Base-by-base conservation (phyloP, 768 basidiomycete genomes). In the Mycena albidolilacea region DNA sequence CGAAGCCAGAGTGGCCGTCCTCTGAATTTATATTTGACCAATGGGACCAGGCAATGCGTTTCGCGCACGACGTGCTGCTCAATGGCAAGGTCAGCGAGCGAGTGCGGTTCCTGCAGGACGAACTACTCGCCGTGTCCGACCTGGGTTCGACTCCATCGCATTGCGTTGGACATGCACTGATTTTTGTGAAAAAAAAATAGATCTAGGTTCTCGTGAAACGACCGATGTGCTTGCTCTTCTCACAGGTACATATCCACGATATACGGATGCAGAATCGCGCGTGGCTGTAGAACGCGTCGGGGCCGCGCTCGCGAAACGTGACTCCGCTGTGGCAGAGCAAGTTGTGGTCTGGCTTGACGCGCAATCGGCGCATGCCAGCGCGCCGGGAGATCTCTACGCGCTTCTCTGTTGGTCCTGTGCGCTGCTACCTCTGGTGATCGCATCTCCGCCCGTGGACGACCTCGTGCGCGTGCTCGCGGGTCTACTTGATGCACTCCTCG, bases 191-290 rank as follows among this genome's bases (percentile, higher is more conserved):
- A 69, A 54, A 61, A 15, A 55, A 38, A 44, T 41, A 76, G 75
- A 76, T 5, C 46, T 76, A 19, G 71, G 75, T 35, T 72, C 75
- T 62, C 68, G 75, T 23, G 54, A 76, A 70, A 70, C 65, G 21
- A 58, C 58, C 11, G 95, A 95, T 78, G 77, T 96, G 35, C 92
- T 97, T 81, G 86, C 87, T 70, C 84, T 96, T 6, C 82, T 97
- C 61, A 93, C 92, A 1, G 82, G 90, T 64, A 96, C 94, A 0
- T 93, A 95, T 80, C 90, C 93, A 17, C 90, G 92, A 76, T 96
- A 96, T 85, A 84, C 90, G 55, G 96, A 97, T 79, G 80, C 86
- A 3, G 78, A 85, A 60, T 97, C 95, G 1, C 86, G 92, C 72
- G 87, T 90, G 67, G 93, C 93, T 3, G 93, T 94, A 0, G 91